Base-by-base conservation (phyloP, 495 filamentous ascomycete species). In the Xylaria cubensis region DNA sequence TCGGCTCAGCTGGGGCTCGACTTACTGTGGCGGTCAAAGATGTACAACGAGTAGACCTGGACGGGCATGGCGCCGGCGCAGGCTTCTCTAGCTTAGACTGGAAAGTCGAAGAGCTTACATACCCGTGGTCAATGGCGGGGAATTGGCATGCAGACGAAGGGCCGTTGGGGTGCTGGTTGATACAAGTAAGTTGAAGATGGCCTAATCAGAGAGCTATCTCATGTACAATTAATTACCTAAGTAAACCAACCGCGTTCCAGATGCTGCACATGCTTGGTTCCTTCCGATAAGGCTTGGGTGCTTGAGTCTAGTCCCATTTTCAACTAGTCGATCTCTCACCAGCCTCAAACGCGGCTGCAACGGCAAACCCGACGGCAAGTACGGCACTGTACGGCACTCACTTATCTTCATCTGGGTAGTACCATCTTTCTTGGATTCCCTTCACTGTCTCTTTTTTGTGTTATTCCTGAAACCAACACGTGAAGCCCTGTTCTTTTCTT, bases 11-110 rank as follows among this genome's bases (percentile, higher is more conserved):
- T 39, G 36, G 13, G 66, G 56, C 67, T 34, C 48, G 48, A 74
- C 87, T 77, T 88, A 98, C 96, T 97, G 81, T 99, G 96, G 74
- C 96, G 92, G 82, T 99, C 96, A 76, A 99, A 99, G 78, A 99
- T 97, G 86, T 97, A 98, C 84, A 98, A 97, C 50, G 94, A 94
- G 82, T 97, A 98, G 78, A 98, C 92, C 69, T 92, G 89, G 96
- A 98, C 98, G 72, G 80, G 77, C 77, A 79, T 79, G 74, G 67
- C 74, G 75, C 50, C 64, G 61, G 41, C 44, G 26, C 53, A 50
- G 72, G 56, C 56, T 73, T 73, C 61, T 73, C 72, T 70, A 72
- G 59, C 70, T 73, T 19, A 70, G 70, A 71, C 68, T 74, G 56
- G 71, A 67, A 64, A 63, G 73, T 70, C 1, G 59, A 29, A 75